Base-by-base conservation (phyloP, 306 rosid genomes). In the Adenanthera pavonina region DNA sequence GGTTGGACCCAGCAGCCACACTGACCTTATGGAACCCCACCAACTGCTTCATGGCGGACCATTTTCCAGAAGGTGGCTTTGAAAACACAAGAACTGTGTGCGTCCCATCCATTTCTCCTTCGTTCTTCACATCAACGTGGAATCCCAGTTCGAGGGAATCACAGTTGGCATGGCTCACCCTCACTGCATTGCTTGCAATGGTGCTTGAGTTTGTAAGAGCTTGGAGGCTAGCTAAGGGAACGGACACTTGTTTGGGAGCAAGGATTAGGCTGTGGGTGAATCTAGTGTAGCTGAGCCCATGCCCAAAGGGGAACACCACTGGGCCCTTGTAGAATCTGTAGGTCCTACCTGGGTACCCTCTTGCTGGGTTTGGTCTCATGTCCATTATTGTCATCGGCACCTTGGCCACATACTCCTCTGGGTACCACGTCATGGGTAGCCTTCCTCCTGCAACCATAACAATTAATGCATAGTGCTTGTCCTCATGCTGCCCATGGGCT, bases 241-340 rank as follows among this genome's bases (percentile, higher is more conserved):
- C 20, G 0, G 87, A 84, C 5, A 90, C 88, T 6, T 78, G 59
- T 49, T 82, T 79, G 0, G 96, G 98, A 1, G 88, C 90, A 38
- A 84, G 16, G 20, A 84, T 86, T 62, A 93, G 48, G 71, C 14
- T 40, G 40, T 93, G 96, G 14, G 40, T n/a, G 75, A 90, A 93
- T 48, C 75, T 85, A 4, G 94, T 82, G 88, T 92, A 95, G 84
- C 97, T 92, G 0, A 93, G 79, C 1, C 99, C 99, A 44, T 82
- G 76, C 35, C 99, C 99, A 16, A 95, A 95, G 1, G 96, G 92
- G 82, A 82, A 95, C 0, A 95, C 96, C 7, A 93, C 94, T 2
- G 98, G 96, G 2, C 99, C 99, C 38, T 87, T 90, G 86, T 95
- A 95, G 83, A 95, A 95, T 68, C 98, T 86, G 83, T 95, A 95